Conservation (phyloP, 768 basidiomycete species). For the Lentinula aciculospora region DNA sequence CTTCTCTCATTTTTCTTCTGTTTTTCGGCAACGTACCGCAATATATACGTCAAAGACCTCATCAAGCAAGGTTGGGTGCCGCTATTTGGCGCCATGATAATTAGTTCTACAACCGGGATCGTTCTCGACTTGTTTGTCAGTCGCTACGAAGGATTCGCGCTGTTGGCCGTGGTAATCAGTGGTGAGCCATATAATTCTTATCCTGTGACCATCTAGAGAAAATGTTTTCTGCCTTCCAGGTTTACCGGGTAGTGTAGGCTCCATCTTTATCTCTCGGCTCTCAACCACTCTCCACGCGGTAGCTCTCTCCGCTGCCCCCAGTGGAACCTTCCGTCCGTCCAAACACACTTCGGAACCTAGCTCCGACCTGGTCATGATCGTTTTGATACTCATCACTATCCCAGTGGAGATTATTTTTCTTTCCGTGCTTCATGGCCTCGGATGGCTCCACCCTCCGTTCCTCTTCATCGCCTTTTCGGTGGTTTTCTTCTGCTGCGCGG, state of each 20-base stretch:
- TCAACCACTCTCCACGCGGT: constrained; percentile 83
- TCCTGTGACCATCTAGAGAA: background rate
- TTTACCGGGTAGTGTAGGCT: constrained; percentile 84
- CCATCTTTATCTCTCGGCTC: constrained; percentile 85
- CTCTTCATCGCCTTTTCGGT: constrained; percentile 65
- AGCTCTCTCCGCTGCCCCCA: constrained; percentile 26
- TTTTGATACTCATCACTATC: constrained; percentile 70
- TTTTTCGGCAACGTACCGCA: constrained; percentile 53
- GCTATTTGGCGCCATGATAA: constrained; percentile 84
- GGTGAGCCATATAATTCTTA: constrained; percentile 37
- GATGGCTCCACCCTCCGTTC: constrained; percentile 74
- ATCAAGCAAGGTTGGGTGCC: constrained; percentile 87
- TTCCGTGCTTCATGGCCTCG: constrained; percentile 51
- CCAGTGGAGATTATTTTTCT: constrained; percentile 80
- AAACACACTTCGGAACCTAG: constrained; percentile 26
- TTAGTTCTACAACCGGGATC: constrained; percentile 84
- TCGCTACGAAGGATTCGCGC: constrained; percentile 80
- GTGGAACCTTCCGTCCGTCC: background rate
- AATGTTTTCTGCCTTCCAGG: constrained; percentile 32
- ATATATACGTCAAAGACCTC: constrained; percentile 64
- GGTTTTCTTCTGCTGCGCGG: constrained; percentile 70
- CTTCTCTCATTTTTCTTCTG: constrained; percentile 43
- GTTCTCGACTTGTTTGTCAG: constrained; percentile 88
- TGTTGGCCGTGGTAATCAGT: constrained; percentile 84
- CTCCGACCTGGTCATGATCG: constrained; percentile 52